Evolutionary conservation across 768 basidiomycete species (phyloP), one percentile per base, ranked within the genome.

Genomic region (Mycena galopus): DNA sequence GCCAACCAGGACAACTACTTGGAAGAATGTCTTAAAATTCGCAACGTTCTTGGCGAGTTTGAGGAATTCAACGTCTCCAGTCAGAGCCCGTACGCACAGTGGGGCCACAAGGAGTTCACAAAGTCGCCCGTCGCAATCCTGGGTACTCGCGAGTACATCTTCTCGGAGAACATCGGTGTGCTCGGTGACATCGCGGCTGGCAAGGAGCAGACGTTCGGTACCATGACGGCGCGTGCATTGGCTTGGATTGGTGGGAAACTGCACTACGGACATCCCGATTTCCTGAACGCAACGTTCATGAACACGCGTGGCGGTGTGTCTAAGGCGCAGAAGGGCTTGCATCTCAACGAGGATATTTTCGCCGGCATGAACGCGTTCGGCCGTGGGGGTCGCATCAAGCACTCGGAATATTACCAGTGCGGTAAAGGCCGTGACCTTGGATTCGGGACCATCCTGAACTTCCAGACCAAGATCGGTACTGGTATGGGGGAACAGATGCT

Each of bases 401-500:
- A 99, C 81, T 96, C 96, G 47, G 98, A 99, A 82, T 99, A 99
- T 84, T 99, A 99, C 81, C 98, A 99, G 83, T 99, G 97, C 79
- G 97, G 97, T 74, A 98, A 99, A 86, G 98, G 98, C 67, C 94
- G 98, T 84, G 98, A 99, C 86, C 92, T 99, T 73, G 98, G 98
- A 66, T 99, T 99, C 80, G 98, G 98, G 62, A 99, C 98, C 55
- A 99, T 99, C 79, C 86, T 99, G 78, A 99, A 99, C 82, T 99
- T 99, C 91, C 96, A 98, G 87, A 99, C 98, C 60, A 99, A 99
- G 90, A 98, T 99, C 78, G 97, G 97, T 32, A 98, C 95, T 33
- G 98, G 98, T 84, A 99, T 99, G 98, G 98, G 98, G 77, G 98
- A 99, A 83, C 98, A 99, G 80, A 97, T 99, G 96, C 92, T 99